phyloP scores from a whole-genome alignment of 257 asterid genomes.

The Solanum tacnaense region DNA sequence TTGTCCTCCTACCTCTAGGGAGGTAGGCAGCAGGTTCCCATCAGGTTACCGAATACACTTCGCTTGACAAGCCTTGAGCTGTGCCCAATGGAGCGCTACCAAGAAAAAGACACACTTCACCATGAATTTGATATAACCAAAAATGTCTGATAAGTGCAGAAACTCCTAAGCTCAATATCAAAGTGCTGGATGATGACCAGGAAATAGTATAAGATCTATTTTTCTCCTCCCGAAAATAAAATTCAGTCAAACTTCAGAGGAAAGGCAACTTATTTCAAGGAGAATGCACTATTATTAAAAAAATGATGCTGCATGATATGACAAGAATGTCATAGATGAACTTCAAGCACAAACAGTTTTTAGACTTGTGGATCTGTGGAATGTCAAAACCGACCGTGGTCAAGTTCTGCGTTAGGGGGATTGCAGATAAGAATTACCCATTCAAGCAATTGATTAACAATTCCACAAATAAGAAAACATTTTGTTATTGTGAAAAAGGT shows the following conservation, averaged over 20 bases:
- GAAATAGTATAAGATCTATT: background rate
- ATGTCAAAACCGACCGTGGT: background rate
- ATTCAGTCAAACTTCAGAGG: background rate
- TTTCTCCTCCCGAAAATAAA: background rate
- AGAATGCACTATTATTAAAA: background rate
- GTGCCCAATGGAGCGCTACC: slow-evolving; percentile 52
- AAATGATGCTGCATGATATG: background rate
- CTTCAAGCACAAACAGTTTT: background rate
- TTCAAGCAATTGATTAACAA: background rate
- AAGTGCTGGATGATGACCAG: background rate
- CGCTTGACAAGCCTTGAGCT: slow-evolving; percentile 55
- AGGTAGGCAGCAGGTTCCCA: slow-evolving; percentile 88
- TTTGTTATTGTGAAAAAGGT: background rate
- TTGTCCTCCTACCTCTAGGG: slow-evolving; percentile 61
- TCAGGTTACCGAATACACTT: slow-evolving; percentile 59
- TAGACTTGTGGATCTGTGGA: background rate
- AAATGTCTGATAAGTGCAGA: background rate
- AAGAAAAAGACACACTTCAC: slow-evolving; percentile 47
- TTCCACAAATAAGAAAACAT: background rate
- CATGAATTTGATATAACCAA: slow-evolving; percentile 19
- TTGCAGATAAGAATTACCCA: background rate
- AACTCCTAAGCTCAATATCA: background rate
- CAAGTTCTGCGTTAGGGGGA: background rate
- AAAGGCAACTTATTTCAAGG: background rate
- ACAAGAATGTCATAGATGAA: background rate